Percentiles rank a stretch among this genome's conserved stretches.
Conservation (phyloP, 2,329 filamentous ascomycete species). For the Fusarium pininemorale region DNA sequence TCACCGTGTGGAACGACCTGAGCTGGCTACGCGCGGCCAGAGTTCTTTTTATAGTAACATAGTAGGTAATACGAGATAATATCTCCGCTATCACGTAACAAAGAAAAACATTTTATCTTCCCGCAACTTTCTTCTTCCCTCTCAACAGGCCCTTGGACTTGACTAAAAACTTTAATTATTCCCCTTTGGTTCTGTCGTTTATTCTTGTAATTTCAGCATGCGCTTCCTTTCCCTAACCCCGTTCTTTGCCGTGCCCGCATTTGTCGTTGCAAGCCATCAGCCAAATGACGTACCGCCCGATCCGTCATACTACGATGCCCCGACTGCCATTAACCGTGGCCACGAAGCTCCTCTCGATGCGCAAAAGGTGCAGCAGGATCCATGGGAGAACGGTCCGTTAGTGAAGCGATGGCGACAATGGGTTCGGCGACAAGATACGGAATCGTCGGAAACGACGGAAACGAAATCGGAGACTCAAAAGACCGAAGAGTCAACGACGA, state of each 20-base stretch:
- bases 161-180: too few species aligned
- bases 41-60: slow-evolving; percentile 24
- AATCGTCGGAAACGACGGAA: background rate
- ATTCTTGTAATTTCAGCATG: background rate
- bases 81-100: background rate
- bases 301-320: background rate
- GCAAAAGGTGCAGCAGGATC: background rate
- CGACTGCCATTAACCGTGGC: background rate
- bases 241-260: background rate
- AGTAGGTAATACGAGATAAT: background rate
- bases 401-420: slow-evolving; percentile 14
- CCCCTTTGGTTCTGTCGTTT: background rate
- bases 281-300: background rate
- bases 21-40: slow-evolving; percentile 11
- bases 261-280: background rate
- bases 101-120: background rate
- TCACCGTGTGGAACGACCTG: background rate
- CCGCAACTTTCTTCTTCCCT: too few species aligned
- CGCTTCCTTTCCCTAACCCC: background rate
- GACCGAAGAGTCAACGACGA: background rate
- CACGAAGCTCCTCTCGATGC: background rate
- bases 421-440: slow-evolving; percentile 12
- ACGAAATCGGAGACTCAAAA: background rate
- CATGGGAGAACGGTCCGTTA: background rate
- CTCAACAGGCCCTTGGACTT: background rate